phyloP scores from a whole-genome alignment of 2,329 filamentous ascomycete species.

The Beauveria medogensis region DNA sequence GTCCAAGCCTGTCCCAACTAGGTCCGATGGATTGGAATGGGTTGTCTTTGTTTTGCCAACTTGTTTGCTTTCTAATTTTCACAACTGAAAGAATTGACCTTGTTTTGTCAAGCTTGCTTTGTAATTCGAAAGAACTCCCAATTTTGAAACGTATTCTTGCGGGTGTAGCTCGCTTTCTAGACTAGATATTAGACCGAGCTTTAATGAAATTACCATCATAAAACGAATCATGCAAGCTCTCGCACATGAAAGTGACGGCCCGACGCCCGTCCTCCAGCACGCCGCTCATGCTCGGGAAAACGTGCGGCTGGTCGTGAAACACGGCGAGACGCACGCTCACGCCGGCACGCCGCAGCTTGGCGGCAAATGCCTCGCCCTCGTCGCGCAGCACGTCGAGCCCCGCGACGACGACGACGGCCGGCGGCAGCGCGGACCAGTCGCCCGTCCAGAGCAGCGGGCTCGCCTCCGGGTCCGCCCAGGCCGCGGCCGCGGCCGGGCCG shows the following conservation, averaged over 20 bases:
- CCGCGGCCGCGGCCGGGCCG: constrained; percentile 20
- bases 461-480: constrained; percentile 43
- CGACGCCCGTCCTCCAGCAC: constrained; percentile 41
- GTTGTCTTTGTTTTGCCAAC: too few species aligned
- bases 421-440: constrained; percentile 8
- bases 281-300: constrained; percentile 51
- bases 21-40: too few species aligned
- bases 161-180: not conserved
- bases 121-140: too few species aligned
- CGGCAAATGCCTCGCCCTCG: constrained; percentile 44
- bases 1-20: not conserved
- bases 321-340: constrained; percentile 39
- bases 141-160: not conserved
- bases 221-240: constrained; percentile 14
- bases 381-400: constrained; percentile 48
- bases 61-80: not conserved
- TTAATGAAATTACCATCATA: not conserved
- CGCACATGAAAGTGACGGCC: constrained; percentile 38
- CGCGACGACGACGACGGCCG: constrained; percentile 44
- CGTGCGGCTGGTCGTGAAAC: constrained; percentile 49
- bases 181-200: not conserved
- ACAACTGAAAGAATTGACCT: not conserved
- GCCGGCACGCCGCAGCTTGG: constrained; percentile 37
- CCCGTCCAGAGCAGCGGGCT: constrained; percentile 28
- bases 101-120: too few species aligned